phyloP scores from a whole-genome alignment of 1,284 basidiomycete species.

The Microbotryomycetes sp. region DNA sequence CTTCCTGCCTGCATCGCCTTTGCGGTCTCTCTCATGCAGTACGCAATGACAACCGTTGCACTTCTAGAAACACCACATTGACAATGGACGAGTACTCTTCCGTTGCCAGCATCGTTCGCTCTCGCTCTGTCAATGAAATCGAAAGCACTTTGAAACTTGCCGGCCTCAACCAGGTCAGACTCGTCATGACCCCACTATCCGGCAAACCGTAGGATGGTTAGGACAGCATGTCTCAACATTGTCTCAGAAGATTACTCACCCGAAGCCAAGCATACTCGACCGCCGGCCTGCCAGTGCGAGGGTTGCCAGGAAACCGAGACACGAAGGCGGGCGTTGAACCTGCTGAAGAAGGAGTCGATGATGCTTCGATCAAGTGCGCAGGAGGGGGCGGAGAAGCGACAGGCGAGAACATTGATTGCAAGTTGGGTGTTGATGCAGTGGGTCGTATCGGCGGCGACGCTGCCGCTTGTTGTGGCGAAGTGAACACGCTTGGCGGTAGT shows the following conservation, averaged over 20 bases:
- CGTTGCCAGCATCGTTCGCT: slow-evolving; percentile 50
- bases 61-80: slow-evolving; percentile 95
- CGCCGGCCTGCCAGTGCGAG: slow-evolving; percentile 59
- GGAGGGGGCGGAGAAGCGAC: slow-evolving; percentile 39
- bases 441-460: slow-evolving; percentile 40
- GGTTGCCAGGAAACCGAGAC: slow-evolving; percentile 47
- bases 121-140: slow-evolving; percentile 70
- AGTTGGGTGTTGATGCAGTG: slow-evolving; percentile 61
- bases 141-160: slow-evolving; percentile 44
- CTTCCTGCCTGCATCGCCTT: slow-evolving; percentile 49
- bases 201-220: slow-evolving; percentile 60
- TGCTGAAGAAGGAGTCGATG: not conserved
- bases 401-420: slow-evolving; percentile 42
- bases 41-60: slow-evolving; percentile 84
- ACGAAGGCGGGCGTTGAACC: too few species aligned
- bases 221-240: slow-evolving; percentile 50
- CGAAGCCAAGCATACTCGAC: slow-evolving; percentile 86
- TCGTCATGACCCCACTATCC: slow-evolving; percentile 91
- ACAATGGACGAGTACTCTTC: slow-evolving; percentile 82
- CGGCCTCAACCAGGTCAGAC: slow-evolving; percentile 61
- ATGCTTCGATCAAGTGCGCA: slow-evolving; percentile 3
- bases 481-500: not conserved
- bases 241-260: slow-evolving; percentile 91
- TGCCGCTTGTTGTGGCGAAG: not conserved
- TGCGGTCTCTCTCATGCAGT: slow-evolving; percentile 89